Base-by-base conservation (phyloP, 345 rosid genomes). In the Pistacia vera region DNA sequence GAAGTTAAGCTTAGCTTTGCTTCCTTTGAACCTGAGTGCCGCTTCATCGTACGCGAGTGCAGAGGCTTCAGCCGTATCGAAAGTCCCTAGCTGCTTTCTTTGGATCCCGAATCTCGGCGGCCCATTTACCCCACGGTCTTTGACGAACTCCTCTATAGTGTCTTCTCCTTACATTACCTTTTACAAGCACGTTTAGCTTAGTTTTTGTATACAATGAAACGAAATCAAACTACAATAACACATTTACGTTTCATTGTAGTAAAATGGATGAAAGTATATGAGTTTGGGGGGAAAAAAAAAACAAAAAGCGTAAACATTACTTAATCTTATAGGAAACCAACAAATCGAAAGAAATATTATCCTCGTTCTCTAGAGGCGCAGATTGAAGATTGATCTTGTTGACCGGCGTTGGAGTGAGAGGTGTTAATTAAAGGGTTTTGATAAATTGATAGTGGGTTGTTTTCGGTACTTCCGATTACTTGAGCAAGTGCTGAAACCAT, bases 1-100 rank as follows among this genome's bases (percentile, higher is more conserved):
- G 84, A 90, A 90, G 67, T 92, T 92, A n/a, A 92, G 93, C 79
- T 92, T 90, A 2, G 97, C 95, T 84, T 88, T 90, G 89, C 92
- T 84, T 73, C 95, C 97, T 86, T 90, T 92, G 83, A 92, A 92
- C 80, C 90, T 82, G 9, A 92, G 93, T 63, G 97, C 97, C 0
- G 97, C 97, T 72, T 90, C 90, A 71, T 92, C 97, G 44, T 92
- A 92, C 35, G 94, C 97, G 55, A 89, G 81, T 8, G 97, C 97
- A 0, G 97, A 95, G 0, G 90, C 92, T 76, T 92, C 97, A 2
- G 92, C 94, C 0, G 97, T 90, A 56, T 89, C 90, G 62, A 92
- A 92, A 11, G 97, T 92, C 16, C 97, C 97, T 4, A 92, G 86
- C 91, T 2, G 89, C 91, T 16, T 86, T 88, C 56, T 79, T 70